Percentiles rank a stretch among this genome's conserved stretches.
phyloP scores from a whole-genome alignment of 306 rosid species.

The Gillenia trifoliata region DNA sequence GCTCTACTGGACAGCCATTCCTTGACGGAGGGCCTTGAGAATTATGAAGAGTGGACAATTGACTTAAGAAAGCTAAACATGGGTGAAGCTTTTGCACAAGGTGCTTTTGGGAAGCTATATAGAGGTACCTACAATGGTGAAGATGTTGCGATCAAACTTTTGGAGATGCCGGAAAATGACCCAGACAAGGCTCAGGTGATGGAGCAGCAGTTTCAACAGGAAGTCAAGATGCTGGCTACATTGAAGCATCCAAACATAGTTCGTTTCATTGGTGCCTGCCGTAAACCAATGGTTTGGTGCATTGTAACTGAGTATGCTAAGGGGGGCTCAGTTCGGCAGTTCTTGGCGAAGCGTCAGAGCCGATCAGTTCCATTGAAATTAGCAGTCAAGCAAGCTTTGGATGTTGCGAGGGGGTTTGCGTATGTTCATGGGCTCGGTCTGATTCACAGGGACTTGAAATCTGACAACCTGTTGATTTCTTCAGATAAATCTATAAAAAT shows the following conservation, averaged over 20 bases:
- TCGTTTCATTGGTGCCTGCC: conserved; percentile 91
- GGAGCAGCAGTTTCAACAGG: conserved; percentile 99
- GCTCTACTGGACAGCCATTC: conserved; percentile 80
- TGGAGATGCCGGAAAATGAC: conserved; percentile 97
- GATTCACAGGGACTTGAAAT: conserved; percentile 93
- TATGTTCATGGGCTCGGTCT: conserved; percentile 87
- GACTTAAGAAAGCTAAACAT: conserved; percentile 81
- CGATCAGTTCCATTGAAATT: conserved; percentile 88
- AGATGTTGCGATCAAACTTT: conserved; percentile 93
- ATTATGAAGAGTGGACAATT: conserved; percentile 86
- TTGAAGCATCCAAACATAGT: conserved; percentile 91
- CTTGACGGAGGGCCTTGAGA: conserved; percentile 78
- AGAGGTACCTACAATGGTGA: conserved; percentile 90
- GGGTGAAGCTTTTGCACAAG: conserved; percentile 98
- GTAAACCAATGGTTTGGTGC: conserved; percentile 98
- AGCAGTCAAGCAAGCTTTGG: conserved; percentile 96
- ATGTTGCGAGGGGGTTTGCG: conserved; percentile 95
- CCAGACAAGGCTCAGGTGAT: conserved; percentile 78
- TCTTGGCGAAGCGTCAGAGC: conserved; percentile 70
- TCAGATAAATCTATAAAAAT: conserved; percentile 93
- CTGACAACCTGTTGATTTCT: conserved; percentile 89
- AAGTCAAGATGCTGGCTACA: conserved; percentile 93
- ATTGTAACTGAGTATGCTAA: conserved; percentile 96
- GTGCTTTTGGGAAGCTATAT: conserved; percentile 95
- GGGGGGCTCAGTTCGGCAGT: conserved; percentile 95